Conservation (phyloP, 805 yeast species). For the Candida wancherniae region DNA sequence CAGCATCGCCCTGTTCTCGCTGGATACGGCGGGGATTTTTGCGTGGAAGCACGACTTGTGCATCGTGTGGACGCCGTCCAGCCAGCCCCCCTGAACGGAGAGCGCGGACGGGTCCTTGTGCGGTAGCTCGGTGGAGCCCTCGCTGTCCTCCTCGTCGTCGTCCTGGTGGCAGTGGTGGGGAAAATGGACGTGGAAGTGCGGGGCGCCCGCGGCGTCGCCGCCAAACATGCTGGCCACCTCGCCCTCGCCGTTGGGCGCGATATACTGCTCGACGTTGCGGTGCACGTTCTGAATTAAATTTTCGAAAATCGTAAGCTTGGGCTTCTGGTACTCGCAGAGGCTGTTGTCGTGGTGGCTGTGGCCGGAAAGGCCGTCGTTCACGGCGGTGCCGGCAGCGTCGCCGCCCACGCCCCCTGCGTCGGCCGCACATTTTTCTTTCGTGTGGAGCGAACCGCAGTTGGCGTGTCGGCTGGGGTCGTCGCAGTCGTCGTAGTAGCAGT, state of each 20-base stretch:
- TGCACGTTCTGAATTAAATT: conserved; percentile 35
- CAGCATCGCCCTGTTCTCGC: background rate
- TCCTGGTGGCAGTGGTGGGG: conserved; percentile 36
- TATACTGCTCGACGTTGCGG: conserved; percentile 20
- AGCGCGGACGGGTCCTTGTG: too few relatives aligned
- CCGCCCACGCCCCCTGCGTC: conserved; percentile 4
- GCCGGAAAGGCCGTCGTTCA: conserved; percentile 5
- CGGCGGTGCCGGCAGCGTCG: conserved; percentile 2
- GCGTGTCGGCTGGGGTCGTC: conserved; percentile 21
- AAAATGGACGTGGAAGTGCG: conserved; percentile 31
- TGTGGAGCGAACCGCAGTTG: too few relatives aligned
- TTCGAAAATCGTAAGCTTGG: conserved; percentile 35
- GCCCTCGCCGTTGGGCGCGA: conserved; percentile 2
- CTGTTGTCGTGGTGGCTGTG: conserved; percentile 14
- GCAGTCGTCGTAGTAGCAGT: conserved; percentile 37
- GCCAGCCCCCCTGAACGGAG: background rate
- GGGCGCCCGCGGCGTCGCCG: conserved; percentile 5
- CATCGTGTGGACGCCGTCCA: conserved; percentile 8
- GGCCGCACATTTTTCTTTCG: conserved; percentile 7
- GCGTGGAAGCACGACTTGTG: conserved; percentile 47
- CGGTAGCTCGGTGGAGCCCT: too few relatives aligned
- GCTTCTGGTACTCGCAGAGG: conserved; percentile 26
- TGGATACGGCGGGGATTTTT: conserved; percentile 24
- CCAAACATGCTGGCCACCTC: background rate
- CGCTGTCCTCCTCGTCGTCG: too few relatives aligned